Conservation (phyloP, 257 asterid genomes). For the Solanum chmielewskii region DNA sequence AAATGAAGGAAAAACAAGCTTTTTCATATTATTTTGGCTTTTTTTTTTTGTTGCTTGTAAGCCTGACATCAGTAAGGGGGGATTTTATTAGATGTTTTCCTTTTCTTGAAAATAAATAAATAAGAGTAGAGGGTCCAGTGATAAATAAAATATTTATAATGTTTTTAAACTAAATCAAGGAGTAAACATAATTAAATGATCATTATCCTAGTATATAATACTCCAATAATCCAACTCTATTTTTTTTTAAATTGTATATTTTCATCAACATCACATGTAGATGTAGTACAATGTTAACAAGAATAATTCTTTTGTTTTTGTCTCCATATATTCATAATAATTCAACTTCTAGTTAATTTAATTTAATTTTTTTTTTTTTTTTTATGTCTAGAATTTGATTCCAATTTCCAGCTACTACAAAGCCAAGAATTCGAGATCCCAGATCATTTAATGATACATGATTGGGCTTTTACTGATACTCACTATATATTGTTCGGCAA, state of each 20-base stretch:
- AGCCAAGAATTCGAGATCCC: slow-evolving; percentile 74
- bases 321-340: background rate
- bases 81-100: background rate
- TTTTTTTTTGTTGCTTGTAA: background rate
- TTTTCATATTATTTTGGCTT: background rate
- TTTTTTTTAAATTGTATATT: background rate
- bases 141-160: background rate
- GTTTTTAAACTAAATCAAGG: background rate
- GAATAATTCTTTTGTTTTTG: background rate
- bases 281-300: background rate
- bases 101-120: background rate
- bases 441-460: slow-evolving; percentile 93
- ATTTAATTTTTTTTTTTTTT: background rate
- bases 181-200: background rate
- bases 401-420: slow-evolving; percentile 52
- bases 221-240: background rate
- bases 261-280: background rate
- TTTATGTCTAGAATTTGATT: slow-evolving; percentile 49
- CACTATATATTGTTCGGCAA: slow-evolving; percentile 83
- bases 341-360: background rate
- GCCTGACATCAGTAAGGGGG: background rate
- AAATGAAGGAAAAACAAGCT: background rate
- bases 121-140: background rate
- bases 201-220: background rate
- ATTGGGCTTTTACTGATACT: slow-evolving; percentile 90